Evolutionary conservation across 176 grass and related monocot species (phyloP), one percentile per base, ranked within the genome.

Genomic region (Carex cristatella): DNA sequence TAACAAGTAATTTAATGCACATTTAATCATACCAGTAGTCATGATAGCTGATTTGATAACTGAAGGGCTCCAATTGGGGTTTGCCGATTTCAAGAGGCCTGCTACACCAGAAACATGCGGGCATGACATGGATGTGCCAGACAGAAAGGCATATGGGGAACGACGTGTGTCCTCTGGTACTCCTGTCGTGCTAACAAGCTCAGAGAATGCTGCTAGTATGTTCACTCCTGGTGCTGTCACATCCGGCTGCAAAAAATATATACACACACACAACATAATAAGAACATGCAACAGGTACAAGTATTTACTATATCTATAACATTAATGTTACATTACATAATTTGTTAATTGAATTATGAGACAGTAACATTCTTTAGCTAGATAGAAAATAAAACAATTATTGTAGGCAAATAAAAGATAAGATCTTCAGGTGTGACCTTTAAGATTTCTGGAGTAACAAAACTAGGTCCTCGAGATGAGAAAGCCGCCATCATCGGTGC

Each of bases 41-140:
- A 97, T 94, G 70, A 97, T 74, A 3, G 90, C 90, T 2, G 94
- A 97, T 0, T 88, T 85, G 71, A 94, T 89, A 76, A 87, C 87
- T 0, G 92, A 86, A 65, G 90, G 83, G 80, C 90, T 94, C 94
- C 94, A 94, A 7, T 74, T 64, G 0, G 94, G 92, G 16, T 83
- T 85, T 40, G 83, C 90, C 1, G 84, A 86, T 65, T 71, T 91
- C 57, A 97, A 84, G 23, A 94, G 89, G 0, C 49, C 94, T 1
- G 88, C 71, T 18, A 97, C 87, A 57, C 94, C 92, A 42, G 91
- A 82, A 28, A 89, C 38, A 42, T 97, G 94, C 4, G 92, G 94
- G 85, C 92, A 90, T 4, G 94, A 62, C 94, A 94, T 97, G 64
- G 94, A 97, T 5, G 94, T 92, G 10, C 92, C 90, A 7, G 92